Evolutionary conservation across 345 rosid species (phyloP).

Genomic region (Laguncularia racemosa): DNA sequence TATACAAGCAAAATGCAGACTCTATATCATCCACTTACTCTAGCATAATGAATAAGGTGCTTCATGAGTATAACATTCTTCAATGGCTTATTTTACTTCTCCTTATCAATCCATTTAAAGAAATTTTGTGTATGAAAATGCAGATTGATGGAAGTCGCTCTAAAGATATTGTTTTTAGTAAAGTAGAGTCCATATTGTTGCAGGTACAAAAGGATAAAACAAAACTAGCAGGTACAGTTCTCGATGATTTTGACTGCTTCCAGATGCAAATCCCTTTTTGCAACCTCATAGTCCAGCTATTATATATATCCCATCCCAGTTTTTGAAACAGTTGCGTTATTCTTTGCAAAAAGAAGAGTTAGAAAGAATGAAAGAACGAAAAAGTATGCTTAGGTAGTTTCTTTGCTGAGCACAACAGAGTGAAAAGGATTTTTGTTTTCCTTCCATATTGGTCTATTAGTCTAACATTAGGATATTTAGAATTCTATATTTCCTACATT

Average conservation of each 20-base stretch:
- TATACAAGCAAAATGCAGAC: conserved; percentile 72
- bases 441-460: too few relatives aligned
- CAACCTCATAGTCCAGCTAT: too few relatives aligned
- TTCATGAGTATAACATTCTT: neutral
- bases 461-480: too few relatives aligned
- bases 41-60: conserved; percentile 55
- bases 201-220: conserved; percentile 35
- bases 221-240: conserved; percentile 27
- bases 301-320: too few relatives aligned
- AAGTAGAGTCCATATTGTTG: conserved; percentile 52
- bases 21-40: conserved; percentile 55
- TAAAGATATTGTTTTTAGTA: conserved; percentile 60
- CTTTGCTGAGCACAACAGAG: too few relatives aligned
- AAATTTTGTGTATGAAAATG: conserved; percentile 3
- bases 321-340: too few relatives aligned
- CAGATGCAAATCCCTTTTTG: neutral
- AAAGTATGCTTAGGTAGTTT: too few relatives aligned
- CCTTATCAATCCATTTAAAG: neutral
- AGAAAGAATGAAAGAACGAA: too few relatives aligned
- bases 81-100: neutral
- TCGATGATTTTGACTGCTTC: conserved; percentile 3
- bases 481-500: too few relatives aligned
- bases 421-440: too few relatives aligned
- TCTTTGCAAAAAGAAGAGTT: too few relatives aligned
- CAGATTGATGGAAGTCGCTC: conserved; percentile 79